These are phyloP conservation scores for Parasitella parasitica DNA, from an alignment of 371 early-diverging fungal species.

Conservation along the genomic window DNA sequence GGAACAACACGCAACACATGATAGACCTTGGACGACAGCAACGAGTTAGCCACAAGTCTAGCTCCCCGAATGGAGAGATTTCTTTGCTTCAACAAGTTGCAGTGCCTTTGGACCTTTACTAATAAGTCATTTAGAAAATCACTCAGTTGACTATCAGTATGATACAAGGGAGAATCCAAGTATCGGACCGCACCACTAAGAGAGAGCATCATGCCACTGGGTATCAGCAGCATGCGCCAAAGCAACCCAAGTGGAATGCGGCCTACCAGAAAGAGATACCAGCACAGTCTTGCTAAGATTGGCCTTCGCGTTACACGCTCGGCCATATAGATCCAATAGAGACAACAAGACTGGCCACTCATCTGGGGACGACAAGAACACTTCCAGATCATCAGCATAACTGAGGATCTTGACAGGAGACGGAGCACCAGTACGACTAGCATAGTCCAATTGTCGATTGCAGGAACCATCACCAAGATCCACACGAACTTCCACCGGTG, in stretches of 20 bases:
- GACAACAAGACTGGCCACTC: neutral
- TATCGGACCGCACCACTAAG: neutral
- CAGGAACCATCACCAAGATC: neutral
- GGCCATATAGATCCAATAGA: neutral
- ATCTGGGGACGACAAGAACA: too few species aligned
- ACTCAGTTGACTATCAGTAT: neutral
- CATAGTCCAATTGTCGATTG: neutral
- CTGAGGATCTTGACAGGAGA: neutral
- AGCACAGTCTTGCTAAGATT: constrained; percentile 10
- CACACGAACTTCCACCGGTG: neutral
- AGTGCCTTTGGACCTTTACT: neutral
- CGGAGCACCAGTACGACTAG: neutral
- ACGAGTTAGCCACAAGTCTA: constrained; percentile 9
- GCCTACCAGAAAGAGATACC: constrained; percentile 4
- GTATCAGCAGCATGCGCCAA: neutral
- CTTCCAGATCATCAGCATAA: neutral
- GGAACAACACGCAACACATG: neutral
- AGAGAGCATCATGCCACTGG: neutral
- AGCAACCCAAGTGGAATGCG: neutral
- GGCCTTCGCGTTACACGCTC: constrained; percentile 14
- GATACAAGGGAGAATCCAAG: constrained; percentile 15
- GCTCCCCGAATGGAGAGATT: constrained; percentile 2
- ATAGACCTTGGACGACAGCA: constrained; percentile 3
- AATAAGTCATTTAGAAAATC: neutral
- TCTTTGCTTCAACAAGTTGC: neutral